Evolutionary conservation across 768 basidiomycete genomes (phyloP).

Genomic region (Ramaria rubella): DNA sequence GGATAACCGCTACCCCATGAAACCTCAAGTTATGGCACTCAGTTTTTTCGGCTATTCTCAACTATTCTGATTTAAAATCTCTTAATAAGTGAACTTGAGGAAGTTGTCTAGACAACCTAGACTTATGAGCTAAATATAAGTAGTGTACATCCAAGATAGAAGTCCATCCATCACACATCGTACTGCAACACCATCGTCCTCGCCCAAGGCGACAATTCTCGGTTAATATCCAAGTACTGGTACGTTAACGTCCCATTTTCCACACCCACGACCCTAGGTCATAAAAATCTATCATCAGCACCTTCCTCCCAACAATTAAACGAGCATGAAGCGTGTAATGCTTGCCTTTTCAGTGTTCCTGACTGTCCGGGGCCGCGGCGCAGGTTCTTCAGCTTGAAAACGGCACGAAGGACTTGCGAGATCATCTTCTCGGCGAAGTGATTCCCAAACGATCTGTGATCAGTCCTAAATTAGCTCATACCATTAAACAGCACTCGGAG

Average conservation of each 20-base stretch:
- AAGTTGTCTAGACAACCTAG: too few species aligned
- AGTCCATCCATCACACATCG: neutral
- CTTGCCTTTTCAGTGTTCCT: conserved; percentile 51
- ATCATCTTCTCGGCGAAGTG: conserved; percentile 52
- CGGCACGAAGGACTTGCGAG: conserved; percentile 53
- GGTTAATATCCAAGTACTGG: conserved; percentile 48
- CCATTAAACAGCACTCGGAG: conserved; percentile 32
- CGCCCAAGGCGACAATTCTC: conserved; percentile 59
- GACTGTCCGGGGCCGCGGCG: conserved; percentile 63
- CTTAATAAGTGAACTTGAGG: too few species aligned
- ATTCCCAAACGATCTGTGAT: conserved; percentile 36
- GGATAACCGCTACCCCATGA: too few species aligned
- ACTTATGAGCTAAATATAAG: too few species aligned
- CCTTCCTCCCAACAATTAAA: too few species aligned
- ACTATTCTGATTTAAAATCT: too few species aligned
- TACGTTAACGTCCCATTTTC: conserved; percentile 40
- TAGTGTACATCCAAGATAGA: neutral
- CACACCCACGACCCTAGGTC: conserved; percentile 23
- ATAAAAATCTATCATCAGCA: too few species aligned
- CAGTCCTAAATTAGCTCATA: neutral
- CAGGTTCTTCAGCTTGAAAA: conserved; percentile 53
- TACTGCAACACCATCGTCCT: conserved; percentile 51
- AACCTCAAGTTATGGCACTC: too few species aligned
- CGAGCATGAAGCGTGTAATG: too few species aligned
- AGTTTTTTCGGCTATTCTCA: too few species aligned